Conservation (phyloP, 73 alveolate genomes). For the Stentor coeruleus region DNA sequence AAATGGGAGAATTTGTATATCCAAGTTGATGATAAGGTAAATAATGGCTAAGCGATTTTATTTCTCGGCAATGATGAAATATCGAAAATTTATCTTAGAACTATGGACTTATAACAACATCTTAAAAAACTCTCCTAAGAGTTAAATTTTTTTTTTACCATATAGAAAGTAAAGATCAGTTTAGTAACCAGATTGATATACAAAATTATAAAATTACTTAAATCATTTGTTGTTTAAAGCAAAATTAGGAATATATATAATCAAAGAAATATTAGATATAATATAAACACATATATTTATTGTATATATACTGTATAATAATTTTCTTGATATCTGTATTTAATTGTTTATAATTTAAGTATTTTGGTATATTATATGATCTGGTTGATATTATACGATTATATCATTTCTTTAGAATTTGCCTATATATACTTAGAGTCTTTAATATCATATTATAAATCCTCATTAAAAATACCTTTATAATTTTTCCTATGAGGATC, state of each 20-base stretch:
- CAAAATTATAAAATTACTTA: not conserved
- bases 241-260: no score
- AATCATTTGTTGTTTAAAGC: no score
- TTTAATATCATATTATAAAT: conserved; percentile 32
- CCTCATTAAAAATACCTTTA: conserved; percentile 65
- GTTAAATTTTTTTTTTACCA: not conserved
- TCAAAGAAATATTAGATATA: no score
- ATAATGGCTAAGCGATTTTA: not conserved
- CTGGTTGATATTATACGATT: not conserved
- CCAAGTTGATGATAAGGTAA: no score
- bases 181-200: not conserved
- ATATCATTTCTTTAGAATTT: conserved; percentile 46
- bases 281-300: no score
- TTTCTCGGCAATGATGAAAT: conserved; percentile 10
- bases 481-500: conserved; percentile 68
- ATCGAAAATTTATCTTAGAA: not conserved
- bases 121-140: not conserved
- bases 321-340: no score
- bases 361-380: no score
- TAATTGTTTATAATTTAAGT: no score
- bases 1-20: no score
- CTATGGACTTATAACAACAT: not conserved
- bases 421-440: conserved; percentile 53
- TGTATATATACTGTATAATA: no score
- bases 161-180: not conserved